These are phyloP conservation scores for Kodamaea nitidulidarum DNA, from an alignment of 805 yeast species.

Conservation along the genomic window DNA sequence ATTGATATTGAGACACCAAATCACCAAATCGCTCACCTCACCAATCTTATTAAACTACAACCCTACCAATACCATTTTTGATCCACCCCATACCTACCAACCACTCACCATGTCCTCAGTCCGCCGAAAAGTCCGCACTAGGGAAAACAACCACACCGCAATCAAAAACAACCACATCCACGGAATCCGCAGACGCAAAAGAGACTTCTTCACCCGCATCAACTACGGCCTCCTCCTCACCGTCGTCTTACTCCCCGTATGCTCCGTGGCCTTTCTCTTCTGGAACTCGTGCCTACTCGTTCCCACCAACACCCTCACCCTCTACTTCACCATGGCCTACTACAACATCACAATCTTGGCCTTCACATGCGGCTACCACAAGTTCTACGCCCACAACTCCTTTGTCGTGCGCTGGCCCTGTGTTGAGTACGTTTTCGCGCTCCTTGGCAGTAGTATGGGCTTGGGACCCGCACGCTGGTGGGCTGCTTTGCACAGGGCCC, in stretches of 20 bases:
- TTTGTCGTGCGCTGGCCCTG: constrained; percentile 27
- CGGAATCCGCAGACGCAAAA: constrained; percentile 31
- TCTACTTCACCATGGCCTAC: constrained; percentile 29
- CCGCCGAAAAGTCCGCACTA: constrained; percentile 14
- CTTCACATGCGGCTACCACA: constrained; percentile 43
- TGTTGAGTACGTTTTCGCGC: constrained; percentile 48
- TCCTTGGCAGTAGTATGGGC: constrained; percentile 69
- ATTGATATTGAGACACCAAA: too few relatives aligned
- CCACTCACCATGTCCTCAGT: neutral
- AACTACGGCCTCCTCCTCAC: constrained; percentile 33
- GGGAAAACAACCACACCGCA: neutral
- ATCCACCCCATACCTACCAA: too few relatives aligned
- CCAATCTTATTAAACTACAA: too few relatives aligned
- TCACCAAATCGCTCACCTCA: too few relatives aligned
- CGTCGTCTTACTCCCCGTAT: constrained; percentile 31
- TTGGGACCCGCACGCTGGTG: constrained; percentile 75
- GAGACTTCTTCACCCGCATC: constrained; percentile 34
- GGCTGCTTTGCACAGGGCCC: constrained; percentile 83
- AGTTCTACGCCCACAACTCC: constrained; percentile 38
- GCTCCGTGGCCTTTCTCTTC: constrained; percentile 25
- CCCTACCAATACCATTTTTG: too few relatives aligned
- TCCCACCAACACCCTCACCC: constrained; percentile 26
- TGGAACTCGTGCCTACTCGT: constrained; percentile 18
- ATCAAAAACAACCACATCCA: constrained; percentile 27
- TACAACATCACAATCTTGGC: constrained; percentile 35